Base-by-base conservation (phyloP, 192 early-diverging fungal genomes). In the Podila verticillata region DNA sequence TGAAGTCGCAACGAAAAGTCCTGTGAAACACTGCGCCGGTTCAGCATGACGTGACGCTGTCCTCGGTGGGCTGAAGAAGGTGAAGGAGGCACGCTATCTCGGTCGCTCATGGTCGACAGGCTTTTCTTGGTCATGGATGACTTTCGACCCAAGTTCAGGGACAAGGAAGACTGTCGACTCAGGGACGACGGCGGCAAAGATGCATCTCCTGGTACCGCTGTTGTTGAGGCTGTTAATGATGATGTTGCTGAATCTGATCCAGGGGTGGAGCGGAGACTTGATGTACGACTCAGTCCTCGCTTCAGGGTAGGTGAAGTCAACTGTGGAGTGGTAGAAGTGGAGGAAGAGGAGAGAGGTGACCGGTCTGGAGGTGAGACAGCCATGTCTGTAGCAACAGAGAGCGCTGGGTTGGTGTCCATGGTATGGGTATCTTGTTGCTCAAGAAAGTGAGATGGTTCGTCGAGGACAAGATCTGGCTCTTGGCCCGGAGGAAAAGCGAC, bases 41-140 rank as follows among this genome's bases (percentile, higher is more conserved):
- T 71, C 29, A 79, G 29, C 75, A 79, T 79, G 49, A 79, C 64
- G 57, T 79, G 75, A 24, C 65, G 65, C 20, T 63, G 64, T 4
- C 68, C 68, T 28, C 62, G 59, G 57, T 79, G 68, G 7, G 69
- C 57, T 13, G 69, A 79, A 17, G 75, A 79, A 48, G 69, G 75
- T 5, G 75, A 79, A 13, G 75, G 58, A 10, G 69, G 75, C 20
- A 78, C 66, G 32, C 17, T 34, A 8, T 34, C 51, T 8, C 51
- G 32, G 8, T 78, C 68, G 6, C 64, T 44, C 15, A 15, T 44
- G 75, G 36, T 78, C 68, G 26, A 58, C 35, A 31, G 68, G 65
- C 58, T 60, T 31, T 79, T 79, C 36, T 72, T 79, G 64, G 75
- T 67, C 49, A 79, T 39, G 24, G 75, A 79, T 7, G 75, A 72